Evolutionary conservation across 768 basidiomycete genomes (phyloP).

Genomic region (Boletus pseudo-olivaceus): DNA sequence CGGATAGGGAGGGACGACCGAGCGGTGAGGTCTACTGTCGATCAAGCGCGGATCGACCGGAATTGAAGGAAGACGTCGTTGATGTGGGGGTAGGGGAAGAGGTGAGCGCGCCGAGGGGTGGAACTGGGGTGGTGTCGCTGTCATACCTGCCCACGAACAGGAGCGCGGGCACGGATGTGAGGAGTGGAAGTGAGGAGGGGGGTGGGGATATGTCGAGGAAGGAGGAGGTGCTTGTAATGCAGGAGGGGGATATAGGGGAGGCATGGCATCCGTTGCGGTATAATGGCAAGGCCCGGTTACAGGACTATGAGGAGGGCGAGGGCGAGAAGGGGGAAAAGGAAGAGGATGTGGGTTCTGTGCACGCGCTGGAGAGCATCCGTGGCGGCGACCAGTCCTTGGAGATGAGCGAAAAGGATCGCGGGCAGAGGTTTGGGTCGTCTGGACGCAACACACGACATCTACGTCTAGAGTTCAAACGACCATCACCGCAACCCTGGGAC

Average conservation of each 20-base stretch:
- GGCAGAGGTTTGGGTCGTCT: slow-evolving; percentile 18
- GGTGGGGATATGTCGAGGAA: slow-evolving; percentile 9
- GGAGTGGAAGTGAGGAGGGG: slow-evolving; percentile 2
- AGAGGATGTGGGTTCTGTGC: slow-evolving; percentile 6
- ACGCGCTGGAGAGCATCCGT: slow-evolving; percentile 9
- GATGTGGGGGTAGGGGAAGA: background rate
- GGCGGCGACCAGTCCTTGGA: slow-evolving; percentile 8
- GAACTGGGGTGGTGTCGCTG: slow-evolving; percentile 24
- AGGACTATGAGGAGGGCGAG: slow-evolving; percentile 1
- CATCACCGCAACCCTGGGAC: slow-evolving; percentile 69
- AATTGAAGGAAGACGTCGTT: background rate
- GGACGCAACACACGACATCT: slow-evolving; percentile 41
- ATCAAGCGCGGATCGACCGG: background rate
- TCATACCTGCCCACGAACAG: slow-evolving; percentile 31
- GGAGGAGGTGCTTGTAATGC: slow-evolving; percentile 19
- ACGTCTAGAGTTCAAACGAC: slow-evolving; percentile 45
- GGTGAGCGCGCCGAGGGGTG: background rate
- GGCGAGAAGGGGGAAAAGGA: slow-evolving; percentile 1
- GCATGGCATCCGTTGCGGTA: slow-evolving; percentile 27
- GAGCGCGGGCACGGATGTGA: slow-evolving; percentile 9
- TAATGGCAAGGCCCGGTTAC: slow-evolving; percentile 8
- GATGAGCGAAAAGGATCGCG: slow-evolving; percentile 27
- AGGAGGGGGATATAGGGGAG: slow-evolving; percentile 25
- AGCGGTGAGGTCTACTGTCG: background rate
- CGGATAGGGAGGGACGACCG: background rate